Conservation (phyloP, 2,329 filamentous ascomycete genomes). For the Cadophora gregata region DNA sequence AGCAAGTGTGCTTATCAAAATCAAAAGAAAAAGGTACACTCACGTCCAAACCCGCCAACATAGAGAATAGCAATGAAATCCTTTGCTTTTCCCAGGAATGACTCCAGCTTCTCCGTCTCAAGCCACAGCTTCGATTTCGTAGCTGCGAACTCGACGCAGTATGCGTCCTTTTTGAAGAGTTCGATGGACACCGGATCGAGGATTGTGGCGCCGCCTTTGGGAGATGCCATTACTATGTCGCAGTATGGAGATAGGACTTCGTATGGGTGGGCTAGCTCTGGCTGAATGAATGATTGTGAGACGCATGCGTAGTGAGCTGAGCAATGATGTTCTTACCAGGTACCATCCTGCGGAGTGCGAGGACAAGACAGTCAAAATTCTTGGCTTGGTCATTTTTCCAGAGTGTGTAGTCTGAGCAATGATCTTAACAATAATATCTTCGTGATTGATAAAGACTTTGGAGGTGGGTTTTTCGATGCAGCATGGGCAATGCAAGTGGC, state of each 20-base stretch:
- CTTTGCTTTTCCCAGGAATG: conserved; percentile 51
- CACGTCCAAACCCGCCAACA: conserved; percentile 62
- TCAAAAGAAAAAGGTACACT: conserved; percentile 34
- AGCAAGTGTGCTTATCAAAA: neutral
- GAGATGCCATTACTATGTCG: conserved; percentile 51
- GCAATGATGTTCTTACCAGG: conserved; percentile 43
- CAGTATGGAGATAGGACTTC: conserved; percentile 48
- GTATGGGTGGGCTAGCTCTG: conserved; percentile 54
- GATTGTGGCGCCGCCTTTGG: conserved; percentile 49
- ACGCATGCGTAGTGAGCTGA: neutral
- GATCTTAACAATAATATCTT: neutral
- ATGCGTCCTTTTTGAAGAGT: conserved; percentile 49
- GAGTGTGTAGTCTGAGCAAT: neutral
- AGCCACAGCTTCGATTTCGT: conserved; percentile 55
- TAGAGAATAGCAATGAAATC: conserved; percentile 62
- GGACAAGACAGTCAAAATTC: conserved; percentile 55
- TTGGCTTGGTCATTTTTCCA: conserved; percentile 43
- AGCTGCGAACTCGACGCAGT: conserved; percentile 48
- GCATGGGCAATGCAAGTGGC: neutral
- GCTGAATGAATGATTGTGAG: conserved; percentile 41
- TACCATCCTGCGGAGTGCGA: conserved; percentile 59
- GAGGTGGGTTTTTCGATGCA: neutral
- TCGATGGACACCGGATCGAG: conserved; percentile 52
- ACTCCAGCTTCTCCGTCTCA: conserved; percentile 54
- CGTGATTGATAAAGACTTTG: neutral